A percentile compares a stretch with the other conserved stretches of the same genome.
These are phyloP conservation scores for Diaporthe citrichinensis DNA, from an alignment of 2,329 filamentous ascomycete genomes.

Conservation along the genomic window DNA sequence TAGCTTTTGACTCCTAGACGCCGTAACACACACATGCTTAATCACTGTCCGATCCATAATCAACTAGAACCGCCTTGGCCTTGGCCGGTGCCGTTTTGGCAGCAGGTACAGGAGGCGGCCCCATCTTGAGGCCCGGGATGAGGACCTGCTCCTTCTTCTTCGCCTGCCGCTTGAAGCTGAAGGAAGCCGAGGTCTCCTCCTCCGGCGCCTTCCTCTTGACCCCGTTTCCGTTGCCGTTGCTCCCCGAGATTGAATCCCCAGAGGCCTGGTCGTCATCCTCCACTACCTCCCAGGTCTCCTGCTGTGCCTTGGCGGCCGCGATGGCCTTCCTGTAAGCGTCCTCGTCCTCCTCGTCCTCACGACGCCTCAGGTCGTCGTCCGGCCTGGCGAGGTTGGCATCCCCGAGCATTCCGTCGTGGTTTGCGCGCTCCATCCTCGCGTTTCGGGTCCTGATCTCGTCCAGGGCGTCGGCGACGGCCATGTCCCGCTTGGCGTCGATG, in stretches of 20 bases:
- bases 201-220: constrained; percentile 52
- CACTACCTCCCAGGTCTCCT: constrained; percentile 59
- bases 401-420: constrained; percentile 74
- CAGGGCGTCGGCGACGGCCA: constrained; percentile 95
- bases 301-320: constrained; percentile 70
- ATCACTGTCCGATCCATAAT: constrained; percentile 35
- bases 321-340: constrained; percentile 87
- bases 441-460: constrained; percentile 96
- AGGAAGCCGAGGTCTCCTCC: constrained; percentile 59
- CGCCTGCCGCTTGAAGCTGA: constrained; percentile 80
- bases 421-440: constrained; percentile 84
- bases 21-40: constrained; percentile 7
- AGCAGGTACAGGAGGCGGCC: constrained; percentile 55
- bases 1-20: constrained; percentile 31
- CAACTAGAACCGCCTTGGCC: constrained; percentile 33
- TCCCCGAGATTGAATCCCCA: constrained; percentile 39
- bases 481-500: constrained; percentile 91
- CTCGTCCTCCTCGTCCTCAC: constrained; percentile 80
- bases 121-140: constrained; percentile 89
- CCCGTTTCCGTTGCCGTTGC: constrained; percentile 48
- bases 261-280: constrained; percentile 52
- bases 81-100: constrained; percentile 62
- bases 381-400: constrained; percentile 65
- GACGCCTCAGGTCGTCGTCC: constrained; percentile 67
- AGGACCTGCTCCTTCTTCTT: constrained; percentile 90